A percentile compares a stretch with the other conserved stretches of the same genome.
These are phyloP conservation scores for Nectriaceae sp. DNA, from an alignment of 2,329 filamentous ascomycete species.

Conservation along the genomic window DNA sequence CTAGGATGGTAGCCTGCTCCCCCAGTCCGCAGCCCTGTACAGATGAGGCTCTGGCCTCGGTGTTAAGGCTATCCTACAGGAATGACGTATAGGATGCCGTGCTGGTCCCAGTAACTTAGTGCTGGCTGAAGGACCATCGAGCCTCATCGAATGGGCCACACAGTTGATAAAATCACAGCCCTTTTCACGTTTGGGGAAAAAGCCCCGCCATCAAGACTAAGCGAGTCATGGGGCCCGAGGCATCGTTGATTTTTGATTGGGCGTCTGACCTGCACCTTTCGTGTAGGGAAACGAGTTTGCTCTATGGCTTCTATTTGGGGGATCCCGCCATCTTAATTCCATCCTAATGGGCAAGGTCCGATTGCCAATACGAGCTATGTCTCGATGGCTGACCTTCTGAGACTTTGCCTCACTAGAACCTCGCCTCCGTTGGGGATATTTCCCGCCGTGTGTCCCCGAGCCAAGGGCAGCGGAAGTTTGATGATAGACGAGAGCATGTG, in stretches of 20 bases:
- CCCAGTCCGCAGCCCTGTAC: conserved; percentile 9
- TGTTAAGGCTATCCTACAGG: conserved; percentile 15
- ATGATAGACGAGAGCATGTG: conserved; percentile 28
- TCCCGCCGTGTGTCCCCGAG: conserved; percentile 26
- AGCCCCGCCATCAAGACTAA: conserved; percentile 26
- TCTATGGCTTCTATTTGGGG: conserved; percentile 31
- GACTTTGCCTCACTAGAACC: conserved; percentile 20
- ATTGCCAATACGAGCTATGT: conserved; percentile 29
- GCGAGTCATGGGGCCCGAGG: conserved; percentile 30
- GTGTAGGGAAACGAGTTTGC: conserved; percentile 32
- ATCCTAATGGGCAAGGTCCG: conserved; percentile 29
- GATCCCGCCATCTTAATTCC: conserved; percentile 28
- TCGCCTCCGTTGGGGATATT: conserved; percentile 26
- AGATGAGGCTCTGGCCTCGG: conserved; percentile 17
- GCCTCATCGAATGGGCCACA: neutral
- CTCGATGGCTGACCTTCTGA: conserved; percentile 24
- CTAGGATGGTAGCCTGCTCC: no score
- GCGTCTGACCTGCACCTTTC: conserved; percentile 23
- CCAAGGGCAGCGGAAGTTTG: conserved; percentile 19
- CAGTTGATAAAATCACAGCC: neutral
- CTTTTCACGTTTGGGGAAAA: conserved; percentile 12
- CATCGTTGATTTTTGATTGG: conserved; percentile 25
- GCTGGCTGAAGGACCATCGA: neutral
- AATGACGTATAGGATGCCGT: conserved; percentile 22
- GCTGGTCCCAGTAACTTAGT: neutral